Percentiles rank a stretch among this genome's conserved stretches.
phyloP scores from a whole-genome alignment of 2,329 filamentous ascomycete genomes.

The Diplocarpon mali region DNA sequence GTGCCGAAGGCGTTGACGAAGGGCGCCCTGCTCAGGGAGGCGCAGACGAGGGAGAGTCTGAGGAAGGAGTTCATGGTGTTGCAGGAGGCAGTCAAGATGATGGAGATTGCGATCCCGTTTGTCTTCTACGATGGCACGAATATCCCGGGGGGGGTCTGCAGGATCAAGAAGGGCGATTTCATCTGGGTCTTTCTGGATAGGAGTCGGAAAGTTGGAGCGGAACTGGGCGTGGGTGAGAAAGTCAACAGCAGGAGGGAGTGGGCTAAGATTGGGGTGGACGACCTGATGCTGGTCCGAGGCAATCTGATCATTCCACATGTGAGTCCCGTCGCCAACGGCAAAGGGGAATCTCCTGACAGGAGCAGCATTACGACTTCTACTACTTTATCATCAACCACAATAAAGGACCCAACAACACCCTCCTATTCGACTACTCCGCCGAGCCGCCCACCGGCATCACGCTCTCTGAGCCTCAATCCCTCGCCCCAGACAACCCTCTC shows the following conservation, averaged over 20 bases:
- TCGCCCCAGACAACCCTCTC: slow-evolving; percentile 30
- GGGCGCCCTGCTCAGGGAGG: slow-evolving; percentile 65
- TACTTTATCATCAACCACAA: slow-evolving; percentile 91
- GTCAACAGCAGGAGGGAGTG: slow-evolving; percentile 61
- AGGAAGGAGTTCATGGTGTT: slow-evolving; percentile 71
- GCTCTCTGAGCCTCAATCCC: slow-evolving; percentile 10
- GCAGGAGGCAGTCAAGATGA: slow-evolving; percentile 78
- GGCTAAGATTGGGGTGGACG: slow-evolving; percentile 89
- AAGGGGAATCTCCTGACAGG: slow-evolving; percentile 18
- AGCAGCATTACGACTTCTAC: slow-evolving; percentile 94
- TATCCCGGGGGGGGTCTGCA: slow-evolving; percentile 71
- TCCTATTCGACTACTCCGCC: slow-evolving; percentile 65
- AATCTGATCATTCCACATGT: slow-evolving; percentile 92
- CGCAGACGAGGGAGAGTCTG: slow-evolving; percentile 61
- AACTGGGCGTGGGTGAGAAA: slow-evolving; percentile 60
- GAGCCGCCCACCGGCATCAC: slow-evolving; percentile 30
- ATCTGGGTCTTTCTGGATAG: slow-evolving; percentile 90
- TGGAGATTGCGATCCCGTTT: slow-evolving; percentile 85
- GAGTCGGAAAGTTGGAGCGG: slow-evolving; percentile 80
- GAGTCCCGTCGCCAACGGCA: slow-evolving; percentile 32
- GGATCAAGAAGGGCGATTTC: slow-evolving; percentile 85
- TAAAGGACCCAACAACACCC: slow-evolving; percentile 56
- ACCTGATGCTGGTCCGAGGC: slow-evolving; percentile 84
- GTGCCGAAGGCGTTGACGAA: slow-evolving; percentile 70
- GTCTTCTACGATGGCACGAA: slow-evolving; percentile 96